Evolutionary conservation across 2,329 filamentous ascomycete genomes (phyloP).

Genomic region (Fusarium illudens): DNA sequence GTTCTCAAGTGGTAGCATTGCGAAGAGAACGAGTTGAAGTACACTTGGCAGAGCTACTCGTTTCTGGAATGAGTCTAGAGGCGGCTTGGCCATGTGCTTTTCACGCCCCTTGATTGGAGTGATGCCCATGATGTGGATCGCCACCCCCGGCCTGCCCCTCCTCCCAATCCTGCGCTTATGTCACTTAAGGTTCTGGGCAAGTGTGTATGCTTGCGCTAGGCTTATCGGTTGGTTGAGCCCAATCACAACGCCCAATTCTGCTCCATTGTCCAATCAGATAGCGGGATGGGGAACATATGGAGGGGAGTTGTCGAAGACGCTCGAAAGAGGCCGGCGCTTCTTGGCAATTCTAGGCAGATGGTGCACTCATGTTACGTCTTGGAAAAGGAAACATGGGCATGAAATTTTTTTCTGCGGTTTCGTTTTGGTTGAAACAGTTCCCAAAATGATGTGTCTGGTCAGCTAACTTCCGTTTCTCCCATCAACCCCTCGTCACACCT

Average conservation of each 20-base stretch:
- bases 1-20: neutral
- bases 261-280: conserved; percentile 23
- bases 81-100: conserved; percentile 17
- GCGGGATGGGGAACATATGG: neutral
- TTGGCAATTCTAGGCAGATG: conserved; percentile 13
- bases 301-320: neutral
- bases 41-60: conserved; percentile 10
- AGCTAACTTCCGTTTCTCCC: neutral
- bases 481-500: neutral
- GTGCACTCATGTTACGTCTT: conserved; percentile 10
- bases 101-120: conserved; percentile 13
- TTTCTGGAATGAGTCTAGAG: conserved; percentile 31
- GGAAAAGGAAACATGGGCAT: neutral
- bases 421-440: neutral
- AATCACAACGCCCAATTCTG: conserved; percentile 14
- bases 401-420: neutral
- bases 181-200: conserved; percentile 36
- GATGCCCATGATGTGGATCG: neutral
- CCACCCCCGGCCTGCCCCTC: conserved; percentile 13
- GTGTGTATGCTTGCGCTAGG: conserved; percentile 30
- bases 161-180: conserved; percentile 34
- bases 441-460: neutral
- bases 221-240: conserved; percentile 33
- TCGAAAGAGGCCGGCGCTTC: neutral
- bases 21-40: conserved; percentile 1